These are phyloP conservation scores for Aspergillus ustus DNA, from an alignment of 2,329 filamentous ascomycete species.

Conservation along the genomic window DNA sequence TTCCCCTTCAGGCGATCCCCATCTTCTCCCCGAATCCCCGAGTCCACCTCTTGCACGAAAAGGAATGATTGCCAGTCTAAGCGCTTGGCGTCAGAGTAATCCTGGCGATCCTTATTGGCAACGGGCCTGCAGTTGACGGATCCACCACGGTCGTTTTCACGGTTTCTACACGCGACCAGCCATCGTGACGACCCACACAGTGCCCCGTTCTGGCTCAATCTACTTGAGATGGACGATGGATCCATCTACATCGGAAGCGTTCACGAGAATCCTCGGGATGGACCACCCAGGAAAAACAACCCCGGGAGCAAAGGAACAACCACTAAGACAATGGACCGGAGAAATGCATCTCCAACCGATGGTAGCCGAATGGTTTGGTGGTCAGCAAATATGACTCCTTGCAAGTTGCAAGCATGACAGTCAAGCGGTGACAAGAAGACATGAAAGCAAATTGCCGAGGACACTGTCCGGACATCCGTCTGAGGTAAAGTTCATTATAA, in stretches of 20 bases:
- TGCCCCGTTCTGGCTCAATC: constrained; percentile 2
- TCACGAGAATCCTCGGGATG: constrained; percentile 20
- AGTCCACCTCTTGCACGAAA: constrained; percentile 14
- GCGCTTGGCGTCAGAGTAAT: constrained; percentile 13
- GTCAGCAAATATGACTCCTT: constrained; percentile 10
- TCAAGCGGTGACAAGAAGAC: constrained; percentile 9
- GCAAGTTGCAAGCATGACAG: constrained; percentile 8
- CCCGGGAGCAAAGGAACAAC: neutral
- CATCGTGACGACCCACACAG: constrained; percentile 1
- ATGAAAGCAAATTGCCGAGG: neutral
- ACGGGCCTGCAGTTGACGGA: constrained; percentile 5
- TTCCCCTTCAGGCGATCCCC: constrained; percentile 25
- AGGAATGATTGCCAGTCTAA: neutral
- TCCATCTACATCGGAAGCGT: constrained; percentile 18
- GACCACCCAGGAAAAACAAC: neutral
- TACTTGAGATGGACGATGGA: neutral
- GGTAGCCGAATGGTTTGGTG: neutral
- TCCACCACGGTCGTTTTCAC: neutral
- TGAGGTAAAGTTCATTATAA: constrained; percentile 1
- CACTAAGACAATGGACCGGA: constrained; percentile 4
- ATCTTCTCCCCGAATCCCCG: constrained; percentile 13
- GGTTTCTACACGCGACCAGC: constrained; percentile 9
- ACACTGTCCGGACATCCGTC: constrained; percentile 1
- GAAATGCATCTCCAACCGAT: neutral
- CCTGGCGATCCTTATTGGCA: constrained; percentile 18